Conservation (phyloP, 257 asterid genomes). For the Petunia axillaris region DNA sequence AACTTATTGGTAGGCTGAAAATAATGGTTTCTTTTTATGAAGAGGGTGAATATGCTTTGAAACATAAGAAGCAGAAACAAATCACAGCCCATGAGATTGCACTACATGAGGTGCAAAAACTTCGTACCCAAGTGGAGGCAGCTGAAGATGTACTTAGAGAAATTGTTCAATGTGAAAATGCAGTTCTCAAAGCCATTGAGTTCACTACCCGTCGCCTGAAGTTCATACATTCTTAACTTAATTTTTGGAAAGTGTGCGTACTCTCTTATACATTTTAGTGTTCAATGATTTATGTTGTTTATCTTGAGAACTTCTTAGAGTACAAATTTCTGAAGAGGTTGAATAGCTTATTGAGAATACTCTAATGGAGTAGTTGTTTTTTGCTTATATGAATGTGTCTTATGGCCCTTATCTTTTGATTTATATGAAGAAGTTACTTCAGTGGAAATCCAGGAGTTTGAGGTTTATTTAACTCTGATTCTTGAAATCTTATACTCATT, state of each 20-base stretch:
- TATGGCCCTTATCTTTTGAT: no score
- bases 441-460: no score
- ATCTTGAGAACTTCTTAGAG: neutral
- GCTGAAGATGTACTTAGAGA: neutral
- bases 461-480: no score
- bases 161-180: constrained; percentile 1
- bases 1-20: constrained; percentile 13
- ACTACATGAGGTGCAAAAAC: neutral
- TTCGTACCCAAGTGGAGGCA: neutral
- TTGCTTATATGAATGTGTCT: no score
- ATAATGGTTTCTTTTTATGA: neutral
- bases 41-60: constrained; percentile 5
- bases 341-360: no score
- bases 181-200: constrained; percentile 9
- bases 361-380: no score
- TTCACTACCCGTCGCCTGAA: neutral
- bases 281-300: neutral
- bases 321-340: no score
- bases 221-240: neutral
- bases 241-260: neutral
- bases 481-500: no score
- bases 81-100: neutral
- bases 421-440: no score
- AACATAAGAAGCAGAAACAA: neutral
- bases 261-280: neutral